Evolutionary conservation across 345 rosid genomes (phyloP).

Genomic region (Gossypium longicalyx): DNA sequence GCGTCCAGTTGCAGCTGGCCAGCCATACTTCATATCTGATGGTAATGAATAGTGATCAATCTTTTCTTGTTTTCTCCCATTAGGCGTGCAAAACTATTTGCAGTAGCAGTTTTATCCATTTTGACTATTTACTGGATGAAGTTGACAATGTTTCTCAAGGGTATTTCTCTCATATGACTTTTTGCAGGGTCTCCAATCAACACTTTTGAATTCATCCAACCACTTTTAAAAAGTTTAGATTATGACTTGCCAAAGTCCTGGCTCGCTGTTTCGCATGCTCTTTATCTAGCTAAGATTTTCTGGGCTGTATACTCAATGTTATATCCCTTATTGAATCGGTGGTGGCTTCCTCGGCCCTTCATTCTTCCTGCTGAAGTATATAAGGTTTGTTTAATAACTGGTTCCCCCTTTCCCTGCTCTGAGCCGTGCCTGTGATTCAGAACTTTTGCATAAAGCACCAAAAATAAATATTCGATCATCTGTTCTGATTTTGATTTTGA

Average conservation of each 20-base stretch:
- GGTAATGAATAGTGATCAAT: slow-evolving; percentile 39
- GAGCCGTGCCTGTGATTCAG: background rate
- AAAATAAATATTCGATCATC: background rate
- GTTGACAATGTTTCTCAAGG: background rate
- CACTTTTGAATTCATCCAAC: slow-evolving; percentile 72
- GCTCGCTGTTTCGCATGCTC: slow-evolving; percentile 50
- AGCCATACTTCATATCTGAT: slow-evolving; percentile 89
- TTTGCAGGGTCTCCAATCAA: slow-evolving; percentile 75
- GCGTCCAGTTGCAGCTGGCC: slow-evolving; percentile 78
- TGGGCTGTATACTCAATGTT: slow-evolving; percentile 52
- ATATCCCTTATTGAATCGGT: slow-evolving; percentile 69
- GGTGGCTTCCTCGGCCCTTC: slow-evolving; percentile 90
- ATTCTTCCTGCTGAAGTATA: slow-evolving; percentile 90
- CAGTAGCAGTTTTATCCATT: background rate
- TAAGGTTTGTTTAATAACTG: slow-evolving; percentile 46
- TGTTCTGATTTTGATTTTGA: background rate
- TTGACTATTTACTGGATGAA: background rate
- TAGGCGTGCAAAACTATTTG: background rate
- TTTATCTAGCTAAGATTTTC: slow-evolving; percentile 54
- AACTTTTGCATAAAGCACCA: background rate
- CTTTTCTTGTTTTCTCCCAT: background rate
- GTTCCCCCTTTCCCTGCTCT: background rate
- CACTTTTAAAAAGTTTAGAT: slow-evolving; percentile 62
- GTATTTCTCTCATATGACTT: background rate
- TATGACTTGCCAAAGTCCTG: slow-evolving; percentile 62